phyloP scores from a whole-genome alignment of 1,284 basidiomycete species.

The Boletus smithii region DNA sequence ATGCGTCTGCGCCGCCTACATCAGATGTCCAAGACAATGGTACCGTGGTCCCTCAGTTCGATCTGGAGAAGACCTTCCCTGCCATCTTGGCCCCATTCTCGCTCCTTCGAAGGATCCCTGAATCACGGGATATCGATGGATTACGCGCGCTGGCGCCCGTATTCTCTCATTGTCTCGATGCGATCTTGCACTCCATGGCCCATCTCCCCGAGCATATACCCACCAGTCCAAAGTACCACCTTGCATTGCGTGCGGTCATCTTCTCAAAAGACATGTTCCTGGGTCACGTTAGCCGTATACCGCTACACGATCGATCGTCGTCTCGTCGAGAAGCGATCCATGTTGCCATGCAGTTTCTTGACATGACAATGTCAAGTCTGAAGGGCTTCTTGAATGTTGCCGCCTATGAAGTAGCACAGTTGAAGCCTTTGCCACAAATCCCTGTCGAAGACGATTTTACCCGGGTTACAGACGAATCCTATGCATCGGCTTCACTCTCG shows the following conservation, averaged over 20 bases:
- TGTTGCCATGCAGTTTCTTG: slow-evolving; percentile 24
- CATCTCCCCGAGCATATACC: slow-evolving; percentile 22
- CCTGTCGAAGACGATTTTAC: slow-evolving; percentile 11
- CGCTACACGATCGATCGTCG: slow-evolving; percentile 1
- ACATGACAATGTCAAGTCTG: slow-evolving; percentile 28
- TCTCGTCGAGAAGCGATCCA: slow-evolving; percentile 17
- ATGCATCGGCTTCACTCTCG: not conserved
- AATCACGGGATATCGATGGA: slow-evolving; percentile 27
- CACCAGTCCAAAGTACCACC: slow-evolving; percentile 22
- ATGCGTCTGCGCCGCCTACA: slow-evolving; percentile 12
- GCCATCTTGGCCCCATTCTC: slow-evolving; percentile 28
- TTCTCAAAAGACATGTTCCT: slow-evolving; percentile 29
- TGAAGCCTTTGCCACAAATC: slow-evolving; percentile 27
- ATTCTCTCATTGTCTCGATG: slow-evolving; percentile 25
- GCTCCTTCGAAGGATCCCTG: slow-evolving; percentile 22
- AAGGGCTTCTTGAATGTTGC: slow-evolving; percentile 25
- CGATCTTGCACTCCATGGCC: slow-evolving; percentile 29
- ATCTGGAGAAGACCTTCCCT: slow-evolving; percentile 34
- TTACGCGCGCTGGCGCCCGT: slow-evolving; percentile 28
- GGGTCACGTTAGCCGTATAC: slow-evolving; percentile 21
- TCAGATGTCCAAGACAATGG: slow-evolving; percentile 1
- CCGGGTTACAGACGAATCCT: slow-evolving; percentile 5
- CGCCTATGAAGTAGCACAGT: slow-evolving; percentile 29
- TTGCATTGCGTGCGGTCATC: slow-evolving; percentile 21
- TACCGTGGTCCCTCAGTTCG: slow-evolving; percentile 15